phyloP scores from a whole-genome alignment of 139 green algal species.

The Trebouxia sp. region DNA sequence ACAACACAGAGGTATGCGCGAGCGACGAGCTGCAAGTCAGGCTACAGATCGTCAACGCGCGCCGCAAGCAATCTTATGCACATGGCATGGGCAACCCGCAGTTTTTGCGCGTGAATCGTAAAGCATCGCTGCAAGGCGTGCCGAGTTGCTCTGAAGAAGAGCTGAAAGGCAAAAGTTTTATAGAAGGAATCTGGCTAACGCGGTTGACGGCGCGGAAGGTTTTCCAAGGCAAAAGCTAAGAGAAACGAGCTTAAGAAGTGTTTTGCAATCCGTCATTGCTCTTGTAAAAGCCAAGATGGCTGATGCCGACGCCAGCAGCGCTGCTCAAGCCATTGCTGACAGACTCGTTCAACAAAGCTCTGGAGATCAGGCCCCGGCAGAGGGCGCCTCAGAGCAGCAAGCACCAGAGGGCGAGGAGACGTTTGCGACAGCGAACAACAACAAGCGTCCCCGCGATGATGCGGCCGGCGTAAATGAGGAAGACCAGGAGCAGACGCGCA shows the following conservation, averaged over 20 bases:
- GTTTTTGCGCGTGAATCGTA: no score
- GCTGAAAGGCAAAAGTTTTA: no score
- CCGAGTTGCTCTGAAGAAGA: no score
- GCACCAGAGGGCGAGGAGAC: background rate
- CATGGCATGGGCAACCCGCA: no score
- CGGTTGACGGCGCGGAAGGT: background rate
- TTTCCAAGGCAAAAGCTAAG: background rate
- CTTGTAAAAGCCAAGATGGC: background rate
- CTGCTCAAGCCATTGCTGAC: constrained; percentile 22
- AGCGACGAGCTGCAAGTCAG: background rate
- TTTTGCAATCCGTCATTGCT: background rate
- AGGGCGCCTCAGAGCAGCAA: background rate
- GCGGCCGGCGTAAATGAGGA: constrained; percentile 17
- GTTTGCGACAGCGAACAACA: background rate
- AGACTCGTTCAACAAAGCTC: constrained; percentile 21
- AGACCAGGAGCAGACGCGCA: constrained; percentile 26
- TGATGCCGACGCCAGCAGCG: background rate
- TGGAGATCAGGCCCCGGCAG: background rate
- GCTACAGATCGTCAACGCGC: no score
- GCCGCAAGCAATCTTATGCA: no score
- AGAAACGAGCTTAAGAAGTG: background rate
- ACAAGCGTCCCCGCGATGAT: constrained; percentile 26
- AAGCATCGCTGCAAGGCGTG: no score
- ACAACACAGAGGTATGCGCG: background rate
- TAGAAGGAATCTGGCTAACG: background rate